Evolutionary conservation across 345 rosid genomes (phyloP), one percentile per base, ranked within the genome.

Genomic region (Dovyalis caffra): DNA sequence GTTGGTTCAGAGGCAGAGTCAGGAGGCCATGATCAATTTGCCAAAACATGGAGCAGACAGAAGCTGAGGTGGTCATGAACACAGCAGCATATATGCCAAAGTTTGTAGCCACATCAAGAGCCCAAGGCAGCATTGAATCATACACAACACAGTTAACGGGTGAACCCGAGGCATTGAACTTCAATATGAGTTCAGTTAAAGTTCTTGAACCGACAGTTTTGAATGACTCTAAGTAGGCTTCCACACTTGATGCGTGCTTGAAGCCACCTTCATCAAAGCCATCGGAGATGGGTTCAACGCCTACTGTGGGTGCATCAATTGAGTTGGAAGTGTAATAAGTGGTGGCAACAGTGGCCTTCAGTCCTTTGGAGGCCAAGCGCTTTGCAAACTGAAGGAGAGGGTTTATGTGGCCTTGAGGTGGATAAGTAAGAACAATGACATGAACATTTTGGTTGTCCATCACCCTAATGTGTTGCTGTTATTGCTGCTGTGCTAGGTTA

Each of bases 51-150:
- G 88, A 77, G 79, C 85, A 80, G 12, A 85, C 85, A 62, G 86
- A 72, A 63, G 85, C 88, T 8, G 88, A 87, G 72, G 76, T 80
- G 3, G 88, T 88, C 64, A 88, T 74, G 28, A 87, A 71, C 28
- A 67, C 61, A 45, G 87, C 88, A 47, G 71, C 82, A 73, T 58
- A 78, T 18, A 86, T 75, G 43, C 85, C 84, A 6, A 69, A 73
- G 28, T 58, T 2, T 71, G 28, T 85, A 12, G 90, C 92, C 64
- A 85, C 87, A 69, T 87, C 87, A 68, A 85, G 57, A 57, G 74
- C 87, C 90, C 90, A 87, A 40, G 85, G 71, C 37, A 88, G 64
- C 67, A 86, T 40, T 2, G 87, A 81, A 68, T 87, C 92, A 47
- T 86, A 88, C 6, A 82, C 84, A 3, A 88, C 68, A 40, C 86